Base-by-base conservation (phyloP, 2,329 filamentous ascomycete species). In the Fusarium subglutinans region DNA sequence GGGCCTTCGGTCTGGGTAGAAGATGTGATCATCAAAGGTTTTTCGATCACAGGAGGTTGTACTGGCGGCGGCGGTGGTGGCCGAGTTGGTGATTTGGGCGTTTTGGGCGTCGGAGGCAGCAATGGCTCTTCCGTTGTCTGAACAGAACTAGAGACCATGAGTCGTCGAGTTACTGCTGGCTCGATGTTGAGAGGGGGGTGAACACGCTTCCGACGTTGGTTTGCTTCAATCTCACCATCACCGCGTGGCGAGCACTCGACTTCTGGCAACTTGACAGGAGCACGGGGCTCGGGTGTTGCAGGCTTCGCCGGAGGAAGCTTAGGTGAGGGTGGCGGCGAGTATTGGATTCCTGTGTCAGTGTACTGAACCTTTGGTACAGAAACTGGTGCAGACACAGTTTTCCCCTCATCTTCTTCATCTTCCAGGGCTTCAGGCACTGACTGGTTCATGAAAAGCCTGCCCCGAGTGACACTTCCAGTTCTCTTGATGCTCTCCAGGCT, bases 261-360 rank as follows among this genome's bases (percentile, higher is more conserved):
- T 14, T 87, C 85, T 15, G 80, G 78, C 6, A 82, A 80, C 70
- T 81, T 84, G 54, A 86, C 84, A 24, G 80, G 78, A 66, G 78
- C 24, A 43, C 70, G 56, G 9, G 85, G 85, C 64, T 89, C 87
- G 5, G 85, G 83, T 3, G 83, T 84, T 22, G 83, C 76, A 22
- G 84, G 80, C 74, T 86, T 84, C 55, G 74, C 75, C 2, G 86
- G 81, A 15, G 79, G 69, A 10, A 87, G 63, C 76, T 86, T 86
- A 2, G 94, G 94, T 5, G 94, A 97, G 7, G 92, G 88, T 4
- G 94, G 94, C 51, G 94, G 95, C 40, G 94, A 96, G 78, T 90
- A 96, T 81, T 98, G 95, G 86, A 94, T 88, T 12, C 92, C 93
- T 30, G 89, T 89, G 78, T 97, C 93, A 44, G 89, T 89, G 83